Base-by-base conservation (phyloP, 352 stramenopile species). In the Aphanomyces astaci region DNA sequence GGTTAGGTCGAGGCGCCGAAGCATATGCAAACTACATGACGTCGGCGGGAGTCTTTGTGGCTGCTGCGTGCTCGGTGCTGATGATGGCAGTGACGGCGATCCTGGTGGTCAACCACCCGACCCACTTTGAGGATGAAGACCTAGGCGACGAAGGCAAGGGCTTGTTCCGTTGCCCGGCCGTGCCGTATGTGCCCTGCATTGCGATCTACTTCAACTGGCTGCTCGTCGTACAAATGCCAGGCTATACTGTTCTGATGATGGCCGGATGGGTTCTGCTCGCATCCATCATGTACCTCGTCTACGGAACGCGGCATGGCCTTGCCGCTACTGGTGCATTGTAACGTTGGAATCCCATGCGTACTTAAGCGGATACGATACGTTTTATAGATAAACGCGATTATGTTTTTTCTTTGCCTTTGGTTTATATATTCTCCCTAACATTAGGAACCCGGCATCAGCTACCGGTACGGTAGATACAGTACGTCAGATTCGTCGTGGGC, bases 151-250 rank as follows among this genome's bases (percentile, higher is more conserved):
- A 59, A 59, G 51, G 51, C 17, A 59, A 59, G n/a, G 51, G 51
- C 32, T 30, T 59, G 13, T 59, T 59, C 30, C 51, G 33, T 59
- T 59, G 51, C 24, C 86, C 86, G 36, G 67, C 88, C 36, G 86
- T 92, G 39, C 86, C 86, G 30, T 92, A 90, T 45, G 63, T 83
- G 22, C 86, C 84, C n/a, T 90, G 81, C 39, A 36, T 94, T 0
- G 84, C 86, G 3, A 92, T 94, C 66, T 92, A 90, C 62, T 90
- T 94, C 75, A 94, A 94, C 75, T 94, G 86, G 86, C 91, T 92
- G 48, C 66, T 94, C 27, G 90, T 93, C 49, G 80, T 82, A 25
- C 86, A 94, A 74, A 90, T 92, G 80, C 81, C 89, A 32, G 71
- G 74, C 2, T 70, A 73, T 45, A 86, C 79, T 45, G 80, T 92